These are phyloP conservation scores for Pleurostoma richardsiae DNA, from an alignment of 2,329 filamentous ascomycete species.

Conservation along the genomic window DNA sequence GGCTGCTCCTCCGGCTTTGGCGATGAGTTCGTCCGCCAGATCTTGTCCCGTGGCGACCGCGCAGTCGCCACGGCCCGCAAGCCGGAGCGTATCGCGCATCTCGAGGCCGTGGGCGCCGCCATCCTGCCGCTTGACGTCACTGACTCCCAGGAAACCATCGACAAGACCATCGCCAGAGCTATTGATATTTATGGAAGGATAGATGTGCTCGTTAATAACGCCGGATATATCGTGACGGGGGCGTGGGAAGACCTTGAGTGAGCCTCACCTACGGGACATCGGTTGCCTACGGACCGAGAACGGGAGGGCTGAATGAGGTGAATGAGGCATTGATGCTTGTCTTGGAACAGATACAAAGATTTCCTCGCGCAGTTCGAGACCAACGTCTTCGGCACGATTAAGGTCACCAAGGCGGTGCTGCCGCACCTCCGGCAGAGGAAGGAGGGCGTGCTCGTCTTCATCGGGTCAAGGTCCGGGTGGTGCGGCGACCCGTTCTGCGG, in stretches of 20 bases:
- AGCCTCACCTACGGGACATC: background rate
- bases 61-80: slow-evolving; percentile 46
- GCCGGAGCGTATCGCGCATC: slow-evolving; percentile 10
- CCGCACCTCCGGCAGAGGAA: slow-evolving; percentile 21
- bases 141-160: slow-evolving; percentile 5
- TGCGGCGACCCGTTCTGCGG: slow-evolving; percentile 19
- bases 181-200: slow-evolving; percentile 10
- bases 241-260: slow-evolving; percentile 12
- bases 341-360: background rate
- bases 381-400: slow-evolving; percentile 30
- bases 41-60: slow-evolving; percentile 39
- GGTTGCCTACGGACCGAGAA: too few relatives aligned
- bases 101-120: slow-evolving; percentile 6
- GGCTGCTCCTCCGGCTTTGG: slow-evolving; percentile 49
- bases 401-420: slow-evolving; percentile 24
- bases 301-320: too few relatives aligned
- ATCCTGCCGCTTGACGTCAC: slow-evolving; percentile 12
- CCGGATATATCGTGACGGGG: slow-evolving; percentile 6
- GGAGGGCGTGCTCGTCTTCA: slow-evolving; percentile 21
- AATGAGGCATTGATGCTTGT: too few relatives aligned
- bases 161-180: slow-evolving; percentile 9
- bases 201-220: slow-evolving; percentile 14
- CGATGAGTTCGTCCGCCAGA: slow-evolving; percentile 32
- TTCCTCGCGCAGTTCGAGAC: slow-evolving; percentile 15
- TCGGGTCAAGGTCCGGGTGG: slow-evolving; percentile 27